Conservation (phyloP, 306 rosid species). For the Quercus suber region DNA sequence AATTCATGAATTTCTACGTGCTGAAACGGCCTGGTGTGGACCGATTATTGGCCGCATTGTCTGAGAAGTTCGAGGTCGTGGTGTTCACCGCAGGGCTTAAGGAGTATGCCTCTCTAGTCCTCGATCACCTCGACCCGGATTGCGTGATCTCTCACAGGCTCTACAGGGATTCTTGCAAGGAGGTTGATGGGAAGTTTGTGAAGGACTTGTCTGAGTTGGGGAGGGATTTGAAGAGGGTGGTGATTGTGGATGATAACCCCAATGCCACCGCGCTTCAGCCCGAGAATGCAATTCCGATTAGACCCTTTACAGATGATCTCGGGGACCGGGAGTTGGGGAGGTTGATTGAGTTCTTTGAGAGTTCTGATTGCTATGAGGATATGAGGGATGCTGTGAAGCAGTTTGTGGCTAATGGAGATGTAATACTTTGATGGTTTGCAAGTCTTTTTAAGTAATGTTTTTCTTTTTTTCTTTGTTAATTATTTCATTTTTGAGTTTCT, state of each 20-base stretch:
- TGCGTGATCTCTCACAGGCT: conserved; percentile 64
- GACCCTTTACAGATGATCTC: conserved; percentile 59
- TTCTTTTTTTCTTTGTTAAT: background rate
- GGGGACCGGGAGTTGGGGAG: conserved; percentile 58
- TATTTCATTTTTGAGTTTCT: background rate
- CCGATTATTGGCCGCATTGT: conserved; percentile 49
- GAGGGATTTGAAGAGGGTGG: conserved; percentile 59
- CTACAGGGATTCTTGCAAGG: conserved; percentile 70
- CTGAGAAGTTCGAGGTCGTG: conserved; percentile 63
- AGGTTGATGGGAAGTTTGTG: conserved; percentile 62
- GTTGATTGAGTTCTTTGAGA: conserved; percentile 49
- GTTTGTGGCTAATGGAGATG: conserved; percentile 6
- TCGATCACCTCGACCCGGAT: conserved; percentile 63
- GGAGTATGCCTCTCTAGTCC: conserved; percentile 80
- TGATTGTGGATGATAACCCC: conserved; percentile 88
- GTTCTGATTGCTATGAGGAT: conserved; percentile 52
- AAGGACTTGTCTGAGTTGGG: conserved; percentile 68
- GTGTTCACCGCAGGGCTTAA: conserved; percentile 79
- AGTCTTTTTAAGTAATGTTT: background rate
- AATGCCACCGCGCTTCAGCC: conserved; percentile 68
- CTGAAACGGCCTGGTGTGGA: conserved; percentile 84
- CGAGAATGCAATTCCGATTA: conserved; percentile 62
- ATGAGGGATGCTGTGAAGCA: conserved; percentile 72
- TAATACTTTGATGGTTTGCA: background rate
- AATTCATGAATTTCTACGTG: conserved; percentile 61